Percentiles rank a stretch among this genome's conserved stretches.
Evolutionary conservation across 345 rosid genomes (phyloP).

Genomic region (Pseudoturritis turrita): DNA sequence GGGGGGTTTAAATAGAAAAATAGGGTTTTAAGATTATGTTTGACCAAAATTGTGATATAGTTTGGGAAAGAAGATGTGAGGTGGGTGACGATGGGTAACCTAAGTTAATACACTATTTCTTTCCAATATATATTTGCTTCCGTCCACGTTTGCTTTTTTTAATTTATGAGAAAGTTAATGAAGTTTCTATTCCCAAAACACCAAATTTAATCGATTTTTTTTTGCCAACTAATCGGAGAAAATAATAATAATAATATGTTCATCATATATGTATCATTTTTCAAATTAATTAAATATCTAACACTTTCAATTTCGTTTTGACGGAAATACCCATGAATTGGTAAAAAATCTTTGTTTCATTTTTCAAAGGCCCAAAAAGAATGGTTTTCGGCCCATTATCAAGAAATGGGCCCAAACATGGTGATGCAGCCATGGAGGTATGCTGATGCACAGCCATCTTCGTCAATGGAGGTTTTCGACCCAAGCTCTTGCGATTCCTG

Average conservation of each 20-base stretch:
- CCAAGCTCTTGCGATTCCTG: slow-evolving; percentile 5
- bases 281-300: too few species aligned
- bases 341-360: too few species aligned
- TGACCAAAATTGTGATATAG: slow-evolving; percentile 14
- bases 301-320: too few species aligned
- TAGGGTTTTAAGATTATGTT: slow-evolving; percentile 19
- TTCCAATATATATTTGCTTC: background rate
- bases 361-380: slow-evolving; percentile 4
- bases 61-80: slow-evolving; percentile 29
- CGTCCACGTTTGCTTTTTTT: slow-evolving; percentile 10
- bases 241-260: too few species aligned
- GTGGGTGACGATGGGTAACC: slow-evolving; percentile 75
- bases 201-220: background rate
- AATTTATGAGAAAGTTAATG: background rate
- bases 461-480: slow-evolving; percentile 4
- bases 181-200: slow-evolving; percentile 14
- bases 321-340: too few species aligned
- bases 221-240: too few species aligned
- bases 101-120: slow-evolving; percentile 29
- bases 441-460: slow-evolving; percentile 12
- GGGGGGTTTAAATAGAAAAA: background rate
- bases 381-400: background rate
- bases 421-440: slow-evolving; percentile 6
- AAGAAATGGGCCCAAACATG: slow-evolving; percentile 2
- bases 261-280: too few species aligned